Evolutionary conservation across 345 rosid genomes (phyloP), one percentile per base, ranked within the genome.

Genomic region (Murraya paniculata): DNA sequence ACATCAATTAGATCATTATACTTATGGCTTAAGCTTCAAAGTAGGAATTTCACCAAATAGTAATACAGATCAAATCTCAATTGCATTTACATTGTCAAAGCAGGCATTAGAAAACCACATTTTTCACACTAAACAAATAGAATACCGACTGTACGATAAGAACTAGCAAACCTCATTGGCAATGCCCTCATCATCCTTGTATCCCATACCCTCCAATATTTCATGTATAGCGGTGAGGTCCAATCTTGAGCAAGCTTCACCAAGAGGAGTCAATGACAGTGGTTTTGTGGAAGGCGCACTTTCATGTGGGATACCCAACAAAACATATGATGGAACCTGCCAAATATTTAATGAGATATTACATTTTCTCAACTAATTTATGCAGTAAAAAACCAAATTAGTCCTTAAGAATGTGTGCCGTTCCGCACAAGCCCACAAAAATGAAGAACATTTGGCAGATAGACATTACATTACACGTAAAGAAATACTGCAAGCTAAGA

Each of bases 141-240:
- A 79, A 79, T 68, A 31, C 38, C 22, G 39, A 68, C 73, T 28
- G 1, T 31, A 41, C 33, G 58, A 68, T 38, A 64, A 55, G 66
- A 53, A 84, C 70, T 7, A 28, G 39, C 72, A 39, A 74, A 95
- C 99, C 99, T 92, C 99, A 82, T 92, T 92, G 57, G 94, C 89
- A 77, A 91, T 83, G 64, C 94, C 98, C 82, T 93, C 98, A 72
- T 95, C 99, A 53, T 95, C 99, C 88, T 91, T 93, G 89, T 95
- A 95, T 74, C 98, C 98, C 19, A 82, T 79, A 88, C 91, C 91
- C 71, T 92, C 94, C 55, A 95, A 85, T 71, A 91, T 88, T 85
- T 93, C 98, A 77, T 91, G 98, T 78, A 95, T 89, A 53, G 92
- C 94, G 56, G 94, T 92, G 61, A 95, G 93, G 87, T 95, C 99